phyloP scores from a whole-genome alignment of 106 monocot genomes.

The Allium cepa region DNA sequence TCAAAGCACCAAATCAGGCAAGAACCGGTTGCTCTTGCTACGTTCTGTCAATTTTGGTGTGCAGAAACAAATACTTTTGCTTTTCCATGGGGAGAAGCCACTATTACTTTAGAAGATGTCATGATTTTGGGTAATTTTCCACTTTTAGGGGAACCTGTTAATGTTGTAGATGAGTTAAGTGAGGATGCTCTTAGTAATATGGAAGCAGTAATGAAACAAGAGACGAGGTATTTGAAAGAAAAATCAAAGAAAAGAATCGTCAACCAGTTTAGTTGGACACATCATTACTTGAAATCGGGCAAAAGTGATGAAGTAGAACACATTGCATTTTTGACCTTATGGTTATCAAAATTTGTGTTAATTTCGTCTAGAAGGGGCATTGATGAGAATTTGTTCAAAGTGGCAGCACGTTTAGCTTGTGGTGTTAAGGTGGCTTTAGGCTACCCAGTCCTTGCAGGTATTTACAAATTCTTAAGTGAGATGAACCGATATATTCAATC shows the following conservation, averaged over 20 bases:
- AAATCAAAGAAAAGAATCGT: conserved; percentile 42
- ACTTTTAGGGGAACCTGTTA: conserved; percentile 37
- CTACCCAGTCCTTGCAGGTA: too few species aligned
- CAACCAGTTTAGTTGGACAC: conserved; percentile 22
- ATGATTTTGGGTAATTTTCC: conserved; percentile 45
- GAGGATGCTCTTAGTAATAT: conserved; percentile 10
- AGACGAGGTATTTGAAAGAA: conserved; percentile 41
- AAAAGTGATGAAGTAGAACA: conserved; percentile 42
- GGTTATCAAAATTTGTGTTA: conserved; percentile 52
- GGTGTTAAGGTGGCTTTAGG: too few species aligned
- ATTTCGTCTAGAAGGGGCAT: not conserved
- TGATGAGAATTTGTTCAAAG: too few species aligned
- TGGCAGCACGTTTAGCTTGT: too few species aligned
- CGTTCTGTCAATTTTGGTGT: conserved; percentile 38
- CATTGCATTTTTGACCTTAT: conserved; percentile 52
- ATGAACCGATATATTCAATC: too few species aligned
- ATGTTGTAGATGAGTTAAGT: not conserved
- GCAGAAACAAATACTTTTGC: conserved; percentile 47
- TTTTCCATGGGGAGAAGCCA: conserved; percentile 72
- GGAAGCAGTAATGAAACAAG: conserved; percentile 16
- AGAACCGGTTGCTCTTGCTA: conserved; percentile 23
- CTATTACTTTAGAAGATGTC: conserved; percentile 54
- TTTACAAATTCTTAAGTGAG: too few species aligned
- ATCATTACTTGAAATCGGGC: conserved; percentile 10
- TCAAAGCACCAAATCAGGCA: conserved; percentile 40